Base-by-base conservation (phyloP, 2,329 filamentous ascomycete genomes). In the Fusarium ambrosium region DNA sequence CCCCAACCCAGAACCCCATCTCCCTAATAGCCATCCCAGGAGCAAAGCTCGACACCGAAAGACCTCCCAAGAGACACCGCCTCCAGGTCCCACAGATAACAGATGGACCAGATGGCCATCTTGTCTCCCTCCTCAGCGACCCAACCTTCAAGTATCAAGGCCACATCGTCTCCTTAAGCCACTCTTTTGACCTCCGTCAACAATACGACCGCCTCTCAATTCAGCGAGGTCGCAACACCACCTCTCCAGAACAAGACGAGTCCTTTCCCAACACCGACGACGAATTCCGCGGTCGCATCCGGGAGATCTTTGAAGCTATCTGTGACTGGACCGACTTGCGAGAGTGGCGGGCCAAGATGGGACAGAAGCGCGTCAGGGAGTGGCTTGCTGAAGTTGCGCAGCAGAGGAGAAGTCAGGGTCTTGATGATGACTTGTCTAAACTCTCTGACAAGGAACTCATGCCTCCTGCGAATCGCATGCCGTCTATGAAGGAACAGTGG, bases 261-360 rank as follows among this genome's bases (percentile, higher is more conserved):
- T 64, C 75, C 2, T 78, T 78, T 0, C 77, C 77, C 0, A 39
- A 22, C 6, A 62, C 32, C 0, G 13, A 59, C 0, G 43, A 62
- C 0, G 51, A 72, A 11, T 75, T 71, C 8, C 13, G 68, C 5
- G 13, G 6, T 2, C 48, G 68, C 4, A 24, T 77, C 14, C 68
- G 64, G 4, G 51, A 75, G 7, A 64, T 74, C 2, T 79, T 78
- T 16, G 74, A 74, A 1, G 75, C 77, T 24, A 72, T 78, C 16
- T 75, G 70, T 20, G 77, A 78, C 62, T 73, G 70, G 68, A 67
- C 75, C 6, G 61, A 60, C 16, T n/a, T 24, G 0, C 24, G 53
- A 4, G 75, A 72, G n/a, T 78, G 77, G 77, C 66, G 75, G 2
- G 69, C 64, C 10, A 76, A 67, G 39, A 75, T 78, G 77, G 72